Base-by-base conservation (phyloP, 345 rosid genomes). In the Populus nigra region DNA sequence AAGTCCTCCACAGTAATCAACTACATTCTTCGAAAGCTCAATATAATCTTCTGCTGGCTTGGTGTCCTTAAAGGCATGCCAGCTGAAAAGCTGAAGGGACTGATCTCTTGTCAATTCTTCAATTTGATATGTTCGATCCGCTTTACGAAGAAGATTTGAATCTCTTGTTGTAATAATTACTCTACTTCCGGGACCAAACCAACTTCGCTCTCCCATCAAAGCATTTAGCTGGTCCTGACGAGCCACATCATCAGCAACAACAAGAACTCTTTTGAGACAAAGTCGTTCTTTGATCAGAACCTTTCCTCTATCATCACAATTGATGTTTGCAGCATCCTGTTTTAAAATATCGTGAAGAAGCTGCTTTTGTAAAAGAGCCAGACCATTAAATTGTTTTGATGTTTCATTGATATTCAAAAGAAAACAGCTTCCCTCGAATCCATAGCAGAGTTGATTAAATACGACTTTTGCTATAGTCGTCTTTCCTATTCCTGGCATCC, bases 221-320 rank as follows among this genome's bases (percentile, higher is more conserved):
- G 50, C 65, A n/a, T 55, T 27, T 11, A 76, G 5, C 41, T 76
- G 73, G 5, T 76, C 41, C 68, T 8, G 5, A 5, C 41, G 49
- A 36, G 69, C 53, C 6, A 76, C 43, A 38, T 69, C 79, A 38
- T 76, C 79, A 69, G 69, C 74, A 69, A 76, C 73, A 69, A 76
- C 35, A 25, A 76, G 73, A 6, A 76, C 53, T 39, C 57, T 57
- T 33, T 31, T 45, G 59, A 47, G 33, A 33, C 43, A 65, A 27
- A 29, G 31, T 7, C 20, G 63, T 22, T 47, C 25, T 69, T 41
- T 69, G 33, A 69, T 43, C 20, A 11, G 1, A 3, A 10, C 5
- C 2, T 13, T 20, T 69, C 73, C 73, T 43, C 20, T 71, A 75
- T 66, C 72, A 1, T 47, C 45, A 66, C 47, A 47, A 7, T 16